phyloP scores from a whole-genome alignment of 129 eudicot genomes.

The Lactuca saligna region DNA sequence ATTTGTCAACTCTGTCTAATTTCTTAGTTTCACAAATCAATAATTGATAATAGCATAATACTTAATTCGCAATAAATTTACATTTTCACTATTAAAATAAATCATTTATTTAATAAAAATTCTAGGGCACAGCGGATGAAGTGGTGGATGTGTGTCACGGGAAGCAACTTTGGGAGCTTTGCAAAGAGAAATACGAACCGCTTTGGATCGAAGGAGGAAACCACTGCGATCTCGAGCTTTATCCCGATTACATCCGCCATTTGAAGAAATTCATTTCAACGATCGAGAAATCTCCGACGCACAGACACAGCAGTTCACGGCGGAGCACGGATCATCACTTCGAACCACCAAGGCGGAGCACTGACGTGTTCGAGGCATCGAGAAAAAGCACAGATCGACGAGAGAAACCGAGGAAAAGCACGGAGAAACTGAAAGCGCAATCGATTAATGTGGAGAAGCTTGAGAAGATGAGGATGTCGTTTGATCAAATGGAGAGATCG shows the following conservation, averaged over 20 bases:
- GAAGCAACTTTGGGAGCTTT: slow-evolving; percentile 87
- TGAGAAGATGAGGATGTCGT: slow-evolving; percentile 59
- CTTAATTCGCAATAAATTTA: too few species aligned
- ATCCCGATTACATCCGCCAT: slow-evolving; percentile 82
- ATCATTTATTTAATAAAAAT: too few species aligned
- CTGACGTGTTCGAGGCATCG: slow-evolving; percentile 58
- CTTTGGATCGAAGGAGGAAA: slow-evolving; percentile 89
- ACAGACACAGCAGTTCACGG: slow-evolving; percentile 54
- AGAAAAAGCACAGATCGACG: slow-evolving; percentile 73
- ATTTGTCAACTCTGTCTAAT: background rate
- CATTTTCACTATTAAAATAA: too few species aligned
- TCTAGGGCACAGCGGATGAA: slow-evolving; percentile 90
- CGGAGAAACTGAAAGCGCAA: slow-evolving; percentile 47
- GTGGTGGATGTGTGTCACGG: slow-evolving; percentile 85
- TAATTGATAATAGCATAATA: too few species aligned
- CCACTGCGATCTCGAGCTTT: slow-evolving; percentile 82
- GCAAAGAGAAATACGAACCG: slow-evolving; percentile 90
- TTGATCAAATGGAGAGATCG: slow-evolving; percentile 79
- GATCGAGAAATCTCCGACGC: slow-evolving; percentile 66
- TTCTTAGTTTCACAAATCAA: background rate
- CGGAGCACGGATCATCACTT: slow-evolving; percentile 63
- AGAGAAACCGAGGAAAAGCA: slow-evolving; percentile 79
- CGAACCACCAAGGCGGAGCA: slow-evolving; percentile 74
- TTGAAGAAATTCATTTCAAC: slow-evolving; percentile 72
- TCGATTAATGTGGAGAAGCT: slow-evolving; percentile 42